Evolutionary conservation across 768 basidiomycete genomes (phyloP), one percentile per base, ranked within the genome.

Genomic region (Tricholoma bakamatsutake): DNA sequence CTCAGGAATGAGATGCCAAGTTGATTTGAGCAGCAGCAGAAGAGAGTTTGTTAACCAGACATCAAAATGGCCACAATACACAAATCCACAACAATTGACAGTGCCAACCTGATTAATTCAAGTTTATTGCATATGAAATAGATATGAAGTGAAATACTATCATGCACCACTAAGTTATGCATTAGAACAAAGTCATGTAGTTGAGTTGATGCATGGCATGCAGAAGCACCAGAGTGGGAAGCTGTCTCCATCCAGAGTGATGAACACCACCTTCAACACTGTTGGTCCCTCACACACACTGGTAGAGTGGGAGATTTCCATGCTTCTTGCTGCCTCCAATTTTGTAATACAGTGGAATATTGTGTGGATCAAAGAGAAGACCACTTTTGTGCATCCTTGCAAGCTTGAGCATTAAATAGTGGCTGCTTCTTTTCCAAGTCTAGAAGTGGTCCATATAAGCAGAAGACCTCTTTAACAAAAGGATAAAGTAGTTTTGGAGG

Each of bases 261-360:
- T 76, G 73, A 3, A 76, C 67, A 9, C 69, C 69, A 21, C 73
- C 71, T 59, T 75, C 68, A 2, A 67, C 67, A 12, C 50, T 54
- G 24, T 73, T 74, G 8, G 74, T 73, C 0, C 71, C 71, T 3
- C 64, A 55, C 1, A 61, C 37, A 53, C 71, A 71, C 0, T 59
- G 53, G 31, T 69, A 30, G 34, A 35, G 34, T 35, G 34, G 34
- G 34, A 35, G 34, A 35, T 35, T 35, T 35, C 34, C 34, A 35
- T 35, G 34, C 34, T 35, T 9, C 34, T 35, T 35, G 34, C 10
- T 13, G 34, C 6, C 34, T 35, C 34, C 34, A 35, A 35, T 35
- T 35, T 35, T 5, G 34, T 35, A 35, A 35, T n/a, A n/a, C n/a
- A n/a, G n/a, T n/a, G n/a, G n/a, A n/a, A n/a, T n/a, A n/a, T 24